Evolutionary conservation across 768 basidiomycete genomes (phyloP), one percentile per base, ranked within the genome.

Genomic region (Strobilomyces confusus): DNA sequence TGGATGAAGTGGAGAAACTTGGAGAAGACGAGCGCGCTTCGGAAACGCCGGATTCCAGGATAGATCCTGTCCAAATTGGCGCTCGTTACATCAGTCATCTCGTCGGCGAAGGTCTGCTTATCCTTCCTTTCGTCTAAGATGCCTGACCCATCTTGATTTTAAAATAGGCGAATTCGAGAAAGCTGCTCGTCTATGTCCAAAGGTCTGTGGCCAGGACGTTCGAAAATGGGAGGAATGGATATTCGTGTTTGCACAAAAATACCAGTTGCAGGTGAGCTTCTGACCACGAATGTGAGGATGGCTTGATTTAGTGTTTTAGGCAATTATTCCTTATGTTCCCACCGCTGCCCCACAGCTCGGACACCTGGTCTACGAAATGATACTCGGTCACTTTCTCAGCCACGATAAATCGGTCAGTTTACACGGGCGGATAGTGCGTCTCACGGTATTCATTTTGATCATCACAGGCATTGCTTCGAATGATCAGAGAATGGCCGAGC

Each of bases 191-290:
- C 71, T 97, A 23, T 86, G 84, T 60, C 86, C 92, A 0, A 93
- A 89, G 66, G 92, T 98, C 8, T 89, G 95, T 58, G 86, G 81
- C 4, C 82, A 82, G 41, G 82, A 95, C 60, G 70, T 78, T 12
- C 86, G 84, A 62, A 78, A 81, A n/a, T 99, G 97, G 97, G 95
- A 98, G 65, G 83, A 88, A 61, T 97, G 90, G 90, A 89, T 98
- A 63, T 95, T 97, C 62, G 74, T 81, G 14, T 98, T 95, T 65
- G 89, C 88, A 1, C 83, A 92, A 67, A 81, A 86, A 60, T 78
- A 81, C 23, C 84, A 92, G 52, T 72, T 98, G 15, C 83, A 89
- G 69, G 93, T 91, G 55, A 22, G 80, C 69, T 20, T 3, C 41
- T 11, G 12, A 9, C 11, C n/a, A 22, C 20, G 46, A 33, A 12